These are phyloP conservation scores for Agrostemma githago DNA, from an alignment of 148 eudicot species.

Conservation along the genomic window DNA sequence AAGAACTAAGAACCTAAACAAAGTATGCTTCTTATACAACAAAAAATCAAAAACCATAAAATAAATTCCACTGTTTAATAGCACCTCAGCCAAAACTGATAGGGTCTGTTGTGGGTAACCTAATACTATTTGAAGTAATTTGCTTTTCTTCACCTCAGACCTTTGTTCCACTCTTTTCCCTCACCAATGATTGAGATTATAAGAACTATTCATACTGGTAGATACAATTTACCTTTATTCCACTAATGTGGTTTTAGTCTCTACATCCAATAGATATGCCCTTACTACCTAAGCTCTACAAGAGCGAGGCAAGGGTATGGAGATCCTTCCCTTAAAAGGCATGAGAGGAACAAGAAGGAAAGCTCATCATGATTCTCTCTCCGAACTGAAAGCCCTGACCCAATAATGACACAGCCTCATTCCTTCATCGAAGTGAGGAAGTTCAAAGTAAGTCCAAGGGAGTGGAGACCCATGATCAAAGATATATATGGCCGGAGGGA, in stretches of 20 bases:
- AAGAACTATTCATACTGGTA: neutral
- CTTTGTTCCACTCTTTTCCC: neutral
- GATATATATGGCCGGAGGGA: too few species aligned
- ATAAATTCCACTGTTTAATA: neutral
- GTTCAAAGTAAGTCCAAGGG: neutral
- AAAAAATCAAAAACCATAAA: neutral
- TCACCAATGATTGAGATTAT: neutral
- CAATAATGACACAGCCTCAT: neutral
- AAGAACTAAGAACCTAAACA: neutral
- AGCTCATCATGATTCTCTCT: neutral
- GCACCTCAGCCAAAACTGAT: neutral
- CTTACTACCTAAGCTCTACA: neutral
- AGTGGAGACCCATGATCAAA: too few species aligned
- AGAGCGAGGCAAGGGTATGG: neutral
- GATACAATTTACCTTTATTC: neutral
- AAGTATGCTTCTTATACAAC: neutral
- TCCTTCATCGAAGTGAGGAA: neutral
- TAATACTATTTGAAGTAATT: neutral
- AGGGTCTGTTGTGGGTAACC: neutral
- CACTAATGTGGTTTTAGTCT: neutral
- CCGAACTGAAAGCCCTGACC: neutral
- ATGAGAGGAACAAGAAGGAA: neutral
- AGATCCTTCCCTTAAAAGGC: neutral
- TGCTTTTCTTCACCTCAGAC: neutral
- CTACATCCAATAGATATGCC: neutral